Evolutionary conservation across 306 rosid species (phyloP).

Genomic region (Gleditsia sinensis): DNA sequence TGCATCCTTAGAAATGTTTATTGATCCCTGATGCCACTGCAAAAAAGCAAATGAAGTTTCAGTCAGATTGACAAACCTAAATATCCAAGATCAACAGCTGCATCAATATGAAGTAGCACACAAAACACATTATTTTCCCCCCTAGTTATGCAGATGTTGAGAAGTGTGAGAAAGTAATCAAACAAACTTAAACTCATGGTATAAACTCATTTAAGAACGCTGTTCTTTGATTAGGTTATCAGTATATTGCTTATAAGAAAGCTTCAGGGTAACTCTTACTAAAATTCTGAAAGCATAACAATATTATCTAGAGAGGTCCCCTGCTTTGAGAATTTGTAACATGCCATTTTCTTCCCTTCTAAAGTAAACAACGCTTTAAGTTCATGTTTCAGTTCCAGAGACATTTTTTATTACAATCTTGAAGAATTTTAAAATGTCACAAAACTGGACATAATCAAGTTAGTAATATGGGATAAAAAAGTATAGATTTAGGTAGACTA

Average conservation of each 20-base stretch:
- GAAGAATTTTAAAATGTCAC: background rate
- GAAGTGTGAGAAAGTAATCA: slow-evolving; percentile 19
- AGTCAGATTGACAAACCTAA: slow-evolving; percentile 46
- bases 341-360: slow-evolving; percentile 6
- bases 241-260: slow-evolving; percentile 12
- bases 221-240: slow-evolving; percentile 4
- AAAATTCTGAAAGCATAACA: slow-evolving; percentile 6
- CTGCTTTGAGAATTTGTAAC: slow-evolving; percentile 2
- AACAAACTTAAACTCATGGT: slow-evolving; percentile 9
- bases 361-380: background rate
- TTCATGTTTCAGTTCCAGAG: background rate
- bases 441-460: background rate
- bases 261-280: background rate
- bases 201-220: background rate
- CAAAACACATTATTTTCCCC: slow-evolving; percentile 9
- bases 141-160: slow-evolving; percentile 16
- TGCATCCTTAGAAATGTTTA: slow-evolving; percentile 60
- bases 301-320: background rate
- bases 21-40: slow-evolving; percentile 66
- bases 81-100: slow-evolving; percentile 7
- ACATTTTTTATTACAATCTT: no score
- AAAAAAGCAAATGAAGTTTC: slow-evolving; percentile 31
- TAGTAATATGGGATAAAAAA: no score
- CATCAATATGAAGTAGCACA: slow-evolving; percentile 25
- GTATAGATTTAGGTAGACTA: background rate